These are phyloP conservation scores for Wallacemonas sp. DNA, from an alignment of 208 protist species.

Conservation along the genomic window DNA sequence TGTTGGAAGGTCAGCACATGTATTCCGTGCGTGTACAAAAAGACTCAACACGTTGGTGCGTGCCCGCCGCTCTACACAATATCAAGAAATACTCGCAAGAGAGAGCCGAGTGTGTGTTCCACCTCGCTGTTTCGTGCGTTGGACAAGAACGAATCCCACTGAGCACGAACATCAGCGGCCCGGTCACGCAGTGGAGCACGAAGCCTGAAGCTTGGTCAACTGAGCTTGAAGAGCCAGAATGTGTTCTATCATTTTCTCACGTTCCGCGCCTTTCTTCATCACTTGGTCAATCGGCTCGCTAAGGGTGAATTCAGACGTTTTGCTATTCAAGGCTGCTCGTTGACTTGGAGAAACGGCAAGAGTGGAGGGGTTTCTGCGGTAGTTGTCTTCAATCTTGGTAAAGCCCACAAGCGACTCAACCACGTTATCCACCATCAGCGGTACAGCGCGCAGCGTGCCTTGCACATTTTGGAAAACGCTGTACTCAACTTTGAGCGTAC, in stretches of 20 bases:
- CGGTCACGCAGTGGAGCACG: neutral
- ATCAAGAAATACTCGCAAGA: slow-evolving; percentile 1
- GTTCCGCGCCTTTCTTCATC: slow-evolving; percentile 19
- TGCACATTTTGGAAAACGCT: slow-evolving; percentile 30
- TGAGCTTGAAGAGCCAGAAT: slow-evolving; percentile 19
- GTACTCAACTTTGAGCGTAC: slow-evolving; percentile 43
- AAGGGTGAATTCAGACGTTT: slow-evolving; percentile 8
- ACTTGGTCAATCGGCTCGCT: slow-evolving; percentile 16
- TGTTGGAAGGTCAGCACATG: no score
- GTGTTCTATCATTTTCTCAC: slow-evolving; percentile 21
- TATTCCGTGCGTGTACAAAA: no score
- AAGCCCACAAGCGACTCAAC: slow-evolving; percentile 60
- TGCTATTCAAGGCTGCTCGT: neutral
- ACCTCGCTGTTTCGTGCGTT: no score
- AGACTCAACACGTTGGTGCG: no score
- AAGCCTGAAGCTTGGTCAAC: neutral
- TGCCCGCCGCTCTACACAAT: no score
- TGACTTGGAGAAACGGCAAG: neutral
- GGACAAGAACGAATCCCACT: no score
- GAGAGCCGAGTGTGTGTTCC: no score
- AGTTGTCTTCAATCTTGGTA: slow-evolving; percentile 38
- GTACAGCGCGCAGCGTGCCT: slow-evolving; percentile 10
- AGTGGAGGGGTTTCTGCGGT: slow-evolving; percentile 21
- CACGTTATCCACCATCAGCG: slow-evolving; percentile 61
- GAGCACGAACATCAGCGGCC: no score